These are phyloP conservation scores for Amaranthus palmeri DNA, from an alignment of 148 eudicot species.

Conservation along the genomic window DNA sequence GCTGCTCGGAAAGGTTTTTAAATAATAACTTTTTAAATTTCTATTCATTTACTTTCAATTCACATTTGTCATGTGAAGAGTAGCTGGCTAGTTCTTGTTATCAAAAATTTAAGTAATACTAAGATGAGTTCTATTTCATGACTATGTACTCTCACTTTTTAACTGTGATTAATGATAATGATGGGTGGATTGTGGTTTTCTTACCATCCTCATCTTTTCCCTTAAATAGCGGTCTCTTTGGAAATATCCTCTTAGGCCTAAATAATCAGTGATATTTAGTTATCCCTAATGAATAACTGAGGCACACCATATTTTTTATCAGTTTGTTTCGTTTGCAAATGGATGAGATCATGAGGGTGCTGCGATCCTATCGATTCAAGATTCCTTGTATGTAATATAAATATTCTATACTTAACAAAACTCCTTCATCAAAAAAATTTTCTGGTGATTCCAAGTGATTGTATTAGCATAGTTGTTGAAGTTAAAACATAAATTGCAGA, in stretches of 20 bases:
- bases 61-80: not conserved
- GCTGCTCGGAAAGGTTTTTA: constrained; percentile 85
- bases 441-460: too few species aligned
- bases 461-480: too few species aligned
- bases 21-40: not conserved
- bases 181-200: not conserved
- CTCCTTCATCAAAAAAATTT: too few species aligned
- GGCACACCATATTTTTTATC: too few species aligned
- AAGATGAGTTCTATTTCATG: not conserved
- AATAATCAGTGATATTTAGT: too few species aligned
- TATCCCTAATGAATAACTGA: too few species aligned
- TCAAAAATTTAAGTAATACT: not conserved
- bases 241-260: not conserved
- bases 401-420: too few species aligned
- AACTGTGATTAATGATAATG: not conserved
- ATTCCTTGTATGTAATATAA: too few species aligned
- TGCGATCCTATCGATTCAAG: too few species aligned
- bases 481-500: too few species aligned
- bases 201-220: not conserved
- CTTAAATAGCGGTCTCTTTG: not conserved
- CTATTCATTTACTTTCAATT: not conserved
- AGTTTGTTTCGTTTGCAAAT: too few species aligned
- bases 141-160: not conserved
- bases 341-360: too few species aligned
- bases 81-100: not conserved